phyloP scores from a whole-genome alignment of 2,329 filamentous ascomycete genomes.

The Madurella fahalii region DNA sequence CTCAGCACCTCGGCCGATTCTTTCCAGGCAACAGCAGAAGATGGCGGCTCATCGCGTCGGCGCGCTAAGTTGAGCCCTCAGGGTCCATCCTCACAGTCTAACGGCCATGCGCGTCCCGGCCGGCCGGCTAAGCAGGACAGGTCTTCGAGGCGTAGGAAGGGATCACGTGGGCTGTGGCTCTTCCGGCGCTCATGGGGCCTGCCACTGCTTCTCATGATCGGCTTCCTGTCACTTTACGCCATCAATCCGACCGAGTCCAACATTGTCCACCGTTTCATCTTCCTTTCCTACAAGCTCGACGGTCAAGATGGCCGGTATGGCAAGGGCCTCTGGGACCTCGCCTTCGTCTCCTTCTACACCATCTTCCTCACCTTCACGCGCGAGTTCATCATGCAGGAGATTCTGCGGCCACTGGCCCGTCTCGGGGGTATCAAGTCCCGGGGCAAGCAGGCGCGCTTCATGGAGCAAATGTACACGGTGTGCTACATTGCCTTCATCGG shows the following conservation, averaged over 20 bases:
- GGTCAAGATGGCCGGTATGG: conserved; percentile 57
- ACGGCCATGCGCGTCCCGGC: neutral
- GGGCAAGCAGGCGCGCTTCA: conserved; percentile 65
- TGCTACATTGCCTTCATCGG: conserved; percentile 66
- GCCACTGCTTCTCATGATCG: conserved; percentile 54
- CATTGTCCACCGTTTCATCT: conserved; percentile 60
- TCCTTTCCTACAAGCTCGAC: conserved; percentile 64
- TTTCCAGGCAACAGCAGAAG: no score
- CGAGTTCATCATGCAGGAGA: conserved; percentile 69
- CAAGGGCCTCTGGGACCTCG: conserved; percentile 64
- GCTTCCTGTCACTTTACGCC: conserved; percentile 55
- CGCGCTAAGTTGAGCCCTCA: no score
- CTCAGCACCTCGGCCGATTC: no score
- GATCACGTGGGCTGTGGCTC: neutral
- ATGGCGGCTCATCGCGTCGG: no score
- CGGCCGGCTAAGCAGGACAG: neutral
- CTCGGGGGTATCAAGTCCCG: conserved; percentile 55
- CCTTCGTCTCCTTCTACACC: conserved; percentile 68
- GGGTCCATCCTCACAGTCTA: no score
- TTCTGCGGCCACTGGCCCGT: conserved; percentile 61
- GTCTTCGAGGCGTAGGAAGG: neutral
- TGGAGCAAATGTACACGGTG: conserved; percentile 73
- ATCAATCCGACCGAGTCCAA: conserved; percentile 62
- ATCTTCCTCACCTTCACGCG: conserved; percentile 68
- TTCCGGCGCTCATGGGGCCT: conserved; percentile 34